Conservation (phyloP, 2,329 filamentous ascomycete genomes). For the Xylaria polymorpha region DNA sequence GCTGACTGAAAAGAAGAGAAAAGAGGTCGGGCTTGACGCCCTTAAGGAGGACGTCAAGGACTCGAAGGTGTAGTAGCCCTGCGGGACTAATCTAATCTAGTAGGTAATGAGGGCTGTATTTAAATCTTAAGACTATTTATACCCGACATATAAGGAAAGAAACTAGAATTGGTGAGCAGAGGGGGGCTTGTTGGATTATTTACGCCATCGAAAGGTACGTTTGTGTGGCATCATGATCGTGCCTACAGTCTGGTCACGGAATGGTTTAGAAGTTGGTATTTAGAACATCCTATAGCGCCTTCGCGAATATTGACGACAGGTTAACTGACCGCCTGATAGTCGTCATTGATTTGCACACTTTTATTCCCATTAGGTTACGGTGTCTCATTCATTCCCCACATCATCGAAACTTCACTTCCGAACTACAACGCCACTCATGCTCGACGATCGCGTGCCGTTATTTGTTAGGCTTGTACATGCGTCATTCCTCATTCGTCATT, state of each 20-base stretch:
- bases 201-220: neutral
- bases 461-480: neutral
- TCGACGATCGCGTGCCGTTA: slow-evolving; percentile 7
- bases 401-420: neutral
- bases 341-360: neutral
- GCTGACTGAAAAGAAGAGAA: slow-evolving; percentile 57
- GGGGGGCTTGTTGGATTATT: neutral
- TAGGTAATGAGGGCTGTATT: neutral
- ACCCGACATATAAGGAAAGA: slow-evolving; percentile 1
- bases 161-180: neutral
- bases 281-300: neutral
- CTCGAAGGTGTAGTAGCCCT: slow-evolving; percentile 54
- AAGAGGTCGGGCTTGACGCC: slow-evolving; percentile 50
- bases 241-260: neutral
- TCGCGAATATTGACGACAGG: neutral
- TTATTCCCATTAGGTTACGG: neutral
- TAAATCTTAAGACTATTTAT: neutral
- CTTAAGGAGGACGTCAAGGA: slow-evolving; percentile 53
- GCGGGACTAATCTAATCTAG: neutral
- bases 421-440: neutral
- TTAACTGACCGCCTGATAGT: neutral
- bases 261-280: slow-evolving; percentile 7
- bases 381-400: neutral
- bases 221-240: neutral
- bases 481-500: slow-evolving; percentile 9